Evolutionary conservation across 768 basidiomycete species (phyloP), one percentile per base, ranked within the genome.

Genomic region (Boletus coccyginus): DNA sequence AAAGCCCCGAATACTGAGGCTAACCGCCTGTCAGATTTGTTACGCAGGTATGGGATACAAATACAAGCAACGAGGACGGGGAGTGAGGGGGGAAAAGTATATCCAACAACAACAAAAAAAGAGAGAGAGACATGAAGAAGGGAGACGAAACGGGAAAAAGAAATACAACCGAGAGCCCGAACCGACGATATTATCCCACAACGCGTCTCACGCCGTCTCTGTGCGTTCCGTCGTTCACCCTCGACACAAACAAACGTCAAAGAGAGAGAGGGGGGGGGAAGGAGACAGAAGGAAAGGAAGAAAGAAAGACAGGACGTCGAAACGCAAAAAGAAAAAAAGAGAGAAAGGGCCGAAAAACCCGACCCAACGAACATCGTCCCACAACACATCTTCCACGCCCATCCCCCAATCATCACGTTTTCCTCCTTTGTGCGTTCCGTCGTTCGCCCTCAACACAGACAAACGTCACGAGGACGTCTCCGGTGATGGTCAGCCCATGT

Each of bases 401-500:
- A 17, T 10, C 21, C 13, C n/a, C 21, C 21, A 21, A 21, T 21
- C 21, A 21, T 52, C 52, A 59, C 24, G 51, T 31, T 38, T 41
- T 64, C 39, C 53, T 62, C 61, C 61, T 71, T 35, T 67, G 61
- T 0, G 70, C 44, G 35, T 71, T 65, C 42, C 70, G 64, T 31
- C 70, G 65, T 52, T 71, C 70, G 52, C 70, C 70, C 56, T 71
- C 71, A 49, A 71, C 71, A 16, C 58, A 70, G 56, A 71, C 63
- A 17, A 71, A 71, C 7, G 71, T 66, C 27, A 71, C 54, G 45
- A 71, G 62, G n/a, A 73, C 71, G 39, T 71, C 70, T 17, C 58
- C 65, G 10, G 66, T 62, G 48, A 71, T 73, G 21, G 70, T 71
- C 10, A 71, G 36, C 0, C 70, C 70, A 39, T 71, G 70, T 16